Evolutionary conservation across 2,329 filamentous ascomycete species (phyloP), one percentile per base, ranked within the genome.

Genomic region (Intubia oerlemansii): DNA sequence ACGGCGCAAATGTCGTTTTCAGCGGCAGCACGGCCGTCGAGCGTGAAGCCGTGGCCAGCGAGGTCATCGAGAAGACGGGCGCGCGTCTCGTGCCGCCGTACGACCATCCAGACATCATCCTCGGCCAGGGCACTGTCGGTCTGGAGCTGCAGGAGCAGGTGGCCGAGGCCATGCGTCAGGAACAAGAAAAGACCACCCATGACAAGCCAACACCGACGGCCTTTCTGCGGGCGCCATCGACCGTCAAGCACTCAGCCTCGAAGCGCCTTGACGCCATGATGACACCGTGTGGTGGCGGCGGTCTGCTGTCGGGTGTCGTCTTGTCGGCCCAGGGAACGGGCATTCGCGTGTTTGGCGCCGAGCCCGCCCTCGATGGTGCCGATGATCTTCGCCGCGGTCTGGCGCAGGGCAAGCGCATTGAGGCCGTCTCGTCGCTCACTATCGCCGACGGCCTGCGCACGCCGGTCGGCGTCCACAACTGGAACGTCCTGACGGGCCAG

Each of bases 401-500:
- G 18, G 62, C 62, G 29, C 45, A 59, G 0, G 72, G 75, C 0
- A 39, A 52, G 39, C 60, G 82, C 10, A 60, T 95, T 22, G 55
- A 65, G 37, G 48, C 46, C 0, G 84, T 93, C 13, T 68, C 64
- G 40, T 69, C 73, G 1, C 57, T 85, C 11, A 93, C 85, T 0
- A 72, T 95, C 20, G 85, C 82, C 0, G 85, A 95, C 49, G 85
- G 85, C 0, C 52, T 95, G 44, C 61, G 85, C 16, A 92, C 84
- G 12, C 81, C 80, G 0, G 62, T 93, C 0, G 84, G 84, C 0
- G 45, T 55, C 26, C 55, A 72, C 31, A 81, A 81, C 1, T 95
- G 81, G 80, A 50, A 44, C 7, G 57, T 93, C 22, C 76, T 93
- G 39, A 70, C 70, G 39, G 38, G 36, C 15, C 12, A 24, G 10